Conservation (phyloP, 75 land plant species). For the Larix kaempferi region DNA sequence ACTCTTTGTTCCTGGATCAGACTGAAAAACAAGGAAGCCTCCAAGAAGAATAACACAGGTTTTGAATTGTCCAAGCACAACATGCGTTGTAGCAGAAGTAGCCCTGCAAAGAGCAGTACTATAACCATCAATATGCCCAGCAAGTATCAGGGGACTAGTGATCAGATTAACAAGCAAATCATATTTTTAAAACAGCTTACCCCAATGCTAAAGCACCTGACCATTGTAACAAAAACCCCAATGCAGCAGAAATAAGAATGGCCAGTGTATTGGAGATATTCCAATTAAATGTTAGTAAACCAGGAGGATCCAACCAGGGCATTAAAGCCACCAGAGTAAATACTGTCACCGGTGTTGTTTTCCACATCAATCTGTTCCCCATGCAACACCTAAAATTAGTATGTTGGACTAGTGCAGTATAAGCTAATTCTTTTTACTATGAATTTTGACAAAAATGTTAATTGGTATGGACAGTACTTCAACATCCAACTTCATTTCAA, state of each 20-base stretch:
- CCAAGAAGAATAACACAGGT: conserved; percentile 86
- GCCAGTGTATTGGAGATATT: conserved; percentile 40
- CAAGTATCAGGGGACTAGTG: not conserved
- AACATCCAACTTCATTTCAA: not conserved
- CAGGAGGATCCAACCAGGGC: conserved; percentile 91
- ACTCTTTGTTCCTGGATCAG: conserved; percentile 72
- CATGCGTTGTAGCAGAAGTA: conserved; percentile 85
- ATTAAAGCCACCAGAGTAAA: conserved; percentile 64
- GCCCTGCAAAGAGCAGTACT: conserved; percentile 49
- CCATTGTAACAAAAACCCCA: conserved; percentile 91
- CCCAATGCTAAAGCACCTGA: conserved; percentile 95
- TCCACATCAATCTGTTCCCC: conserved; percentile 85
- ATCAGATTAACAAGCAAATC: conserved; percentile 8
- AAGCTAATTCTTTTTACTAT: not conserved
- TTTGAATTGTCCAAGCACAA: conserved; percentile 91
- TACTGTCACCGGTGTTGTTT: conserved; percentile 87
- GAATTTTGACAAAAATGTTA: not conserved
- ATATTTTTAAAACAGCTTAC: conserved; percentile 29
- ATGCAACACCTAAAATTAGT: conserved; percentile 4
- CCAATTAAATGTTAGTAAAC: conserved; percentile 74
- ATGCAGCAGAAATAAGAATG: conserved; percentile 64
- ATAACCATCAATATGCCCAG: not conserved
- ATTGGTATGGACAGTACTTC: not conserved
- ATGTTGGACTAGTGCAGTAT: not conserved
- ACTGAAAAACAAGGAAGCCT: conserved; percentile 62